Evolutionary conservation across 106 monocot species (phyloP).

Genomic region (Cymbidium sinense): DNA sequence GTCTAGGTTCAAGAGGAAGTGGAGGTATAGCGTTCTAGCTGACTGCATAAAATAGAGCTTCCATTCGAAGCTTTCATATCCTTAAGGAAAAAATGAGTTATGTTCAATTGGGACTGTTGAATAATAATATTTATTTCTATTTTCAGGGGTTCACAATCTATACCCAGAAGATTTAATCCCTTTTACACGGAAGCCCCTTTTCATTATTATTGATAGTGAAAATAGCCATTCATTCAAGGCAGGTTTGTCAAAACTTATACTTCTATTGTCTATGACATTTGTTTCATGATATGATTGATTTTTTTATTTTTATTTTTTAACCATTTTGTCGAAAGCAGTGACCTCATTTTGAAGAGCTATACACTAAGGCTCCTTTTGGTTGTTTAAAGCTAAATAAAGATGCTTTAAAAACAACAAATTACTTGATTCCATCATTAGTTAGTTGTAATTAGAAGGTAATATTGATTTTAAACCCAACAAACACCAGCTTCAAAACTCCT

Average conservation of each 20-base stretch:
- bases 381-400: background rate
- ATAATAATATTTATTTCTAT: background rate
- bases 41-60: background rate
- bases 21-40: conserved; percentile 37
- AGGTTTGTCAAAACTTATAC: conserved; percentile 91
- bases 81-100: background rate
- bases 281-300: background rate
- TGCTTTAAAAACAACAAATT: background rate
- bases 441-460: background rate
- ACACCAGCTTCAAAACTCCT: background rate
- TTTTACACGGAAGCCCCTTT: conserved; percentile 88
- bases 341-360: background rate
- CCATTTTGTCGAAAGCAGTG: background rate
- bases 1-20: conserved; percentile 61
- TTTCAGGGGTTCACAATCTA: conserved; percentile 66
- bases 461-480: background rate
- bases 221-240: conserved; percentile 97
- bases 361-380: background rate
- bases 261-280: background rate
- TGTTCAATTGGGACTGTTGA: background rate
- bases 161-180: conserved; percentile 92
- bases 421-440: background rate
- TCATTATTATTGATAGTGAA: conserved; percentile 88
- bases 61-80: background rate
- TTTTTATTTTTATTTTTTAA: background rate